These are phyloP conservation scores for Creolimax fragrantissima DNA, from an alignment of 78 protist genomes.

Conservation along the genomic window DNA sequence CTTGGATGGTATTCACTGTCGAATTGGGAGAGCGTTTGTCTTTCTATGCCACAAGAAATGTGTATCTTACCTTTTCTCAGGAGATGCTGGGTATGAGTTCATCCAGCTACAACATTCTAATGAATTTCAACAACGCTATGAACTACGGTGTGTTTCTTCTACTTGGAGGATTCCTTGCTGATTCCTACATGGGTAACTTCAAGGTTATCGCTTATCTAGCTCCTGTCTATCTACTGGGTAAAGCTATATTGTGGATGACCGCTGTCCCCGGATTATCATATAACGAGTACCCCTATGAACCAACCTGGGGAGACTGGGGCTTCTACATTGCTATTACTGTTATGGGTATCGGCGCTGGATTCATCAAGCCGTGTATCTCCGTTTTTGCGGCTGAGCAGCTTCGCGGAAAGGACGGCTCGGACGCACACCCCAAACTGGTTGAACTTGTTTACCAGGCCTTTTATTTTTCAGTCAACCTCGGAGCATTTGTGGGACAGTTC, in stretches of 20 bases:
- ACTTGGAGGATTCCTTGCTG: background rate
- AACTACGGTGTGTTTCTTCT: background rate
- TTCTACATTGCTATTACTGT: background rate
- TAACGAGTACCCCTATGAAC: background rate
- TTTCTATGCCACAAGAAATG: background rate
- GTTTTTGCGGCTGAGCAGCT: background rate
- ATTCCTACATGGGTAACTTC: background rate
- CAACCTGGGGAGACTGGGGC: background rate
- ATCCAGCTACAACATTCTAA: background rate
- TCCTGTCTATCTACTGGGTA: background rate
- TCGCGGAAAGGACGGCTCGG: background rate
- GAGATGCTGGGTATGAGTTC: background rate
- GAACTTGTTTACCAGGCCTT: background rate
- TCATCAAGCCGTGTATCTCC: background rate
- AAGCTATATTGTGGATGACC: background rate
- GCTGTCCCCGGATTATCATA: background rate
- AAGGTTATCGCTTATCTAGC: background rate
- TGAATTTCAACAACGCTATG: background rate
- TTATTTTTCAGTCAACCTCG: background rate
- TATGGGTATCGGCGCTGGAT: background rate
- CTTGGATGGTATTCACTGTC: background rate
- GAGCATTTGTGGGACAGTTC: background rate
- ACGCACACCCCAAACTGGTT: background rate
- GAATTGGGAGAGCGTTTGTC: background rate
- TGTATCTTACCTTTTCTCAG: background rate